phyloP scores from a whole-genome alignment of 2,329 filamentous ascomycete species.

The Trichoderma semiorbis region DNA sequence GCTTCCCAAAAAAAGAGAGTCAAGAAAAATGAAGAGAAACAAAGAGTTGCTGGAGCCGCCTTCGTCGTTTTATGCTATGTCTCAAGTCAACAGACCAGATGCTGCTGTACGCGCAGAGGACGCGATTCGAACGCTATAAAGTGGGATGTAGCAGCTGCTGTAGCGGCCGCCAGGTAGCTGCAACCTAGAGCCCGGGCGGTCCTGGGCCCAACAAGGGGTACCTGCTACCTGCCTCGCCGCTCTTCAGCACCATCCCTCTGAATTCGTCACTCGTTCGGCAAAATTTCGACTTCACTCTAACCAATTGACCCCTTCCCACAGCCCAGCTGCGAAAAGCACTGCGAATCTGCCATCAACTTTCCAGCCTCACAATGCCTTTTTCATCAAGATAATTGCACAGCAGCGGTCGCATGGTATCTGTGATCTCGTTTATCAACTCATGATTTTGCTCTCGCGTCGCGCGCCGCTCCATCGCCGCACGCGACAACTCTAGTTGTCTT shows the following conservation, averaged over 20 bases:
- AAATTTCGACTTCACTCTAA: slow-evolving; percentile 37
- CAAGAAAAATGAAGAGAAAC: background rate
- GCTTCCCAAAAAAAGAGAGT: background rate
- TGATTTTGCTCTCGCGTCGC: slow-evolving; percentile 41
- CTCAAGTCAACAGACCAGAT: background rate
- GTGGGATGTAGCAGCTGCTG: slow-evolving; percentile 15
- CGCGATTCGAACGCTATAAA: background rate
- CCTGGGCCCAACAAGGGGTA: slow-evolving; percentile 19
- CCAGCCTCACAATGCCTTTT: slow-evolving; percentile 39
- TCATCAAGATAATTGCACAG: slow-evolving; percentile 42
- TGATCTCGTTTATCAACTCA: slow-evolving; percentile 41
- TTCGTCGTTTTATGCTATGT: background rate
- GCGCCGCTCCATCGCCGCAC: slow-evolving; percentile 45
- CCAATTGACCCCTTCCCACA: slow-evolving; percentile 27
- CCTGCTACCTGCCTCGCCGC: slow-evolving; percentile 23
- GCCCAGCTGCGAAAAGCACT: slow-evolving; percentile 22
- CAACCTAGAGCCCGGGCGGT: background rate
- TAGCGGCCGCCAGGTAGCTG: slow-evolving; percentile 1
- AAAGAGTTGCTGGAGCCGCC: background rate
- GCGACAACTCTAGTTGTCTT: slow-evolving; percentile 40
- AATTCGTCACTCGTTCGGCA: slow-evolving; percentile 21
- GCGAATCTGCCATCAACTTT: slow-evolving; percentile 38
- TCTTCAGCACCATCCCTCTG: slow-evolving; percentile 21
- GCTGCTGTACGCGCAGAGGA: slow-evolving; percentile 7
- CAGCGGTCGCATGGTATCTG: slow-evolving; percentile 41